Percentiles rank a stretch among this genome's conserved stretches.
phyloP scores from a whole-genome alignment of 2,329 filamentous ascomycete species.

The Alternaria triticimaculans region DNA sequence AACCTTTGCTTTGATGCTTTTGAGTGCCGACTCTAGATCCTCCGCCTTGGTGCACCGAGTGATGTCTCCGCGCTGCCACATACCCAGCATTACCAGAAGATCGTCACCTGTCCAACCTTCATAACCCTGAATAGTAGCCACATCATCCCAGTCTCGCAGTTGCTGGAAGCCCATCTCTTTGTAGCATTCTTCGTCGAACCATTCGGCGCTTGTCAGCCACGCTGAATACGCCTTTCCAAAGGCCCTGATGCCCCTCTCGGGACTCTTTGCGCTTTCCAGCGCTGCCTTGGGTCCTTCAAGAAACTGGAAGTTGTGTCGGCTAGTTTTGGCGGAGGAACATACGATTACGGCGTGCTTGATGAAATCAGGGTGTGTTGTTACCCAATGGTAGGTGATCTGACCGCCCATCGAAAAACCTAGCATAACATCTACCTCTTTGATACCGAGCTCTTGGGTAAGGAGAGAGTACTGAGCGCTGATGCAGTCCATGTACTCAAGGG shows the following conservation, averaged over 20 bases:
- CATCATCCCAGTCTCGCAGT: conserved; percentile 38
- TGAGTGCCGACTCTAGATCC: conserved; percentile 43
- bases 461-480: conserved; percentile 59
- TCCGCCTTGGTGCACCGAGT: conserved; percentile 32
- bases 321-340: conserved; percentile 59
- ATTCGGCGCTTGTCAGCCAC: conserved; percentile 51
- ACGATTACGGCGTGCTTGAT: conserved; percentile 53
- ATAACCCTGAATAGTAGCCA: conserved; percentile 23
- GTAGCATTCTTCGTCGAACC: conserved; percentile 51
- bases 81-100: conserved; percentile 47
- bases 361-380: conserved; percentile 58
- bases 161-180: conserved; percentile 38
- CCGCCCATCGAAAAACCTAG: conserved; percentile 66
- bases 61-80: conserved; percentile 54
- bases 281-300: conserved; percentile 62
- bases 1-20: conserved; percentile 45
- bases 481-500: conserved; percentile 58
- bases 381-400: conserved; percentile 61
- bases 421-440: conserved; percentile 55
- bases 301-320: conserved; percentile 62
- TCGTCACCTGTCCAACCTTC: conserved; percentile 46
- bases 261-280: conserved; percentile 53
- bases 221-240: conserved; percentile 50
- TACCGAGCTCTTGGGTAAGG: conserved; percentile 49
- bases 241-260: conserved; percentile 40